These are phyloP conservation scores for Fusarium nodosum DNA, from an alignment of 2,329 filamentous ascomycete species.

Conservation along the genomic window DNA sequence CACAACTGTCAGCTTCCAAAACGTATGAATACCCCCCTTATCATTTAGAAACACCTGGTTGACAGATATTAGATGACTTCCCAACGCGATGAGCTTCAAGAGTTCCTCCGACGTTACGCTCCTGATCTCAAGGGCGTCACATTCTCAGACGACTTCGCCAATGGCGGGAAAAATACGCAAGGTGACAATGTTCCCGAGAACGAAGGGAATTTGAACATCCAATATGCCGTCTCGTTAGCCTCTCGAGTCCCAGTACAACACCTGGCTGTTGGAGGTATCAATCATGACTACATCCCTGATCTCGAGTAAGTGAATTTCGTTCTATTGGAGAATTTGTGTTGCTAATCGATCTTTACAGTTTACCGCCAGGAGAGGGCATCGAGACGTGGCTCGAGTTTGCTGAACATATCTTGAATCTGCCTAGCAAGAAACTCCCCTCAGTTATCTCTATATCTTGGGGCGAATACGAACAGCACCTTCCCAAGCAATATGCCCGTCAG, in stretches of 20 bases:
- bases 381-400: conserved; percentile 77
- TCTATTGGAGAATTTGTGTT: too few species aligned
- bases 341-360: background rate
- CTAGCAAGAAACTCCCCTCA: conserved; percentile 68
- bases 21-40: conserved; percentile 46
- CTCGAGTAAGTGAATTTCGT: conserved; percentile 51
- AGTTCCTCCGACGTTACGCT: conserved; percentile 68
- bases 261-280: conserved; percentile 52
- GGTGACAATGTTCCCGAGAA: conserved; percentile 50
- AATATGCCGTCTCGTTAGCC: conserved; percentile 55
- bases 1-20: conserved; percentile 67
- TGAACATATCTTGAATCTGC: conserved; percentile 68
- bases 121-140: conserved; percentile 64
- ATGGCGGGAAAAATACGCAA: conserved; percentile 67
- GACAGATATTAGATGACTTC: conserved; percentile 60
- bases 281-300: conserved; percentile 52
- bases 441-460: conserved; percentile 79
- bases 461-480: conserved; percentile 75
- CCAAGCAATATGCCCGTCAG: conserved; percentile 66
- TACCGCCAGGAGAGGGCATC: conserved; percentile 59
- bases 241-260: conserved; percentile 54
- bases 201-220: conserved; percentile 57
- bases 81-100: conserved; percentile 66
- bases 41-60: background rate
- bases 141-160: conserved; percentile 70